Evolutionary conservation across 805 yeast genomes (phyloP).

Genomic region (Starmerella gropengiesseri): DNA sequence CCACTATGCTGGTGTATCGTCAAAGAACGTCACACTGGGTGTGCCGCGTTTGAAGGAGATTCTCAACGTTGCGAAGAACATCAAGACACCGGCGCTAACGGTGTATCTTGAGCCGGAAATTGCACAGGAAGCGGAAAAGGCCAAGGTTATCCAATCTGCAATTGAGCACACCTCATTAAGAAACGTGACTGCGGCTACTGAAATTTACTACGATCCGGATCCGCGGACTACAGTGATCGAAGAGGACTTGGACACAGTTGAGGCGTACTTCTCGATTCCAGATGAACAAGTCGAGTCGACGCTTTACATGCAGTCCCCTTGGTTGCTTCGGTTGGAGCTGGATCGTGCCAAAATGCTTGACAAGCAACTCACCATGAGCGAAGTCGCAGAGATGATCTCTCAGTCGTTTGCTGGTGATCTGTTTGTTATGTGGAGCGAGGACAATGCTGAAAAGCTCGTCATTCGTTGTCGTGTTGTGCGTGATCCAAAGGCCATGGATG

Average conservation of each 20-base stretch:
- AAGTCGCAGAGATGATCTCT: conserved; percentile 90
- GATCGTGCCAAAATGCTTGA: conserved; percentile 99
- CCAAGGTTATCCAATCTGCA: conserved; percentile 90
- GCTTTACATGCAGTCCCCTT: conserved; percentile 90
- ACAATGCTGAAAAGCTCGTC: conserved; percentile 90
- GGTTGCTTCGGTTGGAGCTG: conserved; percentile 90
- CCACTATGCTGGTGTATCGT: conserved; percentile 97
- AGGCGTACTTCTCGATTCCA: conserved; percentile 92
- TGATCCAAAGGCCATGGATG: conserved; percentile 86
- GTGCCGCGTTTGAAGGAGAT: conserved; percentile 97
- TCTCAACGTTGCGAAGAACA: conserved; percentile 94
- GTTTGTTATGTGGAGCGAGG: conserved; percentile 98
- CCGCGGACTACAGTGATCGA: conserved; percentile 94
- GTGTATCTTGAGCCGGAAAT: conserved; percentile 76
- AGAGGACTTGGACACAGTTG: conserved; percentile 94
- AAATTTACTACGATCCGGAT: conserved; percentile 95
- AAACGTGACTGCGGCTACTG: conserved; percentile 95
- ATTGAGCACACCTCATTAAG: conserved; percentile 91
- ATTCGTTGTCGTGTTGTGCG: conserved; percentile 98
- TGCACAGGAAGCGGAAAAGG: conserved; percentile 82
- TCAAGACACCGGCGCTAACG: conserved; percentile 98
- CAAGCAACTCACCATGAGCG: conserved; percentile 94
- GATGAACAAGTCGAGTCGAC: conserved; percentile 95
- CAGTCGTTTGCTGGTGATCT: conserved; percentile 88
- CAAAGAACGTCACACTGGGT: conserved; percentile 92